Evolutionary conservation across 768 basidiomycete genomes (phyloP).

Genomic region (Boletus huronensis): DNA sequence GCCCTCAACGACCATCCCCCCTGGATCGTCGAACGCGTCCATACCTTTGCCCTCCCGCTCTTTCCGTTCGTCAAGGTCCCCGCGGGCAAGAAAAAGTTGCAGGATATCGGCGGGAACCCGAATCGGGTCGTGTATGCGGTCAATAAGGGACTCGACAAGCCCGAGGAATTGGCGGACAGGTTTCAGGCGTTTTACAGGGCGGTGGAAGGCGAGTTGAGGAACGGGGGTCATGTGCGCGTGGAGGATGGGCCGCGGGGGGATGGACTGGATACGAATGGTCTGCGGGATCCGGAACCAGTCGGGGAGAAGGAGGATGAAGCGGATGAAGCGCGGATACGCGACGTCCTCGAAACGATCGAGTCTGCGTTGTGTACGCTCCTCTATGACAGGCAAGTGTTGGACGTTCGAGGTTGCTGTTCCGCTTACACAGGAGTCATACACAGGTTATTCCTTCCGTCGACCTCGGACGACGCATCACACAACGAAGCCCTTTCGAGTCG

Average conservation of each 20-base stretch:
- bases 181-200: conserved; percentile 71
- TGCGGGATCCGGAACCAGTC: conserved; percentile 13
- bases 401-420: not conserved
- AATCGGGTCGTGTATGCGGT: conserved; percentile 36
- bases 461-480: conserved; percentile 76
- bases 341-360: conserved; percentile 73
- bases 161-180: conserved; percentile 48
- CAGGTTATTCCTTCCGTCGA: conserved; percentile 76
- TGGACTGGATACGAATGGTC: conserved; percentile 8
- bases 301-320: conserved; percentile 25
- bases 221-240: conserved; percentile 14
- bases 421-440: not conserved
- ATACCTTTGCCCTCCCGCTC: conserved; percentile 50
- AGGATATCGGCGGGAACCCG: conserved; percentile 28
- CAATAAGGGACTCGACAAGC: conserved; percentile 39
- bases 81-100: conserved; percentile 30
- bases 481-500: conserved; percentile 88
- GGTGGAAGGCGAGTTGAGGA: conserved; percentile 61
- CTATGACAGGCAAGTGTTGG: conserved; percentile 67
- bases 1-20: conserved; percentile 41
- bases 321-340: conserved; percentile 47
- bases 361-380: conserved; percentile 64
- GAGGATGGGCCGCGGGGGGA: conserved; percentile 7
- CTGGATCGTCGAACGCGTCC: conserved; percentile 63
- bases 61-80: conserved; percentile 52